A percentile compares a stretch with the other conserved stretches of the same genome.
These are phyloP conservation scores for Euclidium syriacum DNA, from an alignment of 345 rosid genomes.

Conservation along the genomic window DNA sequence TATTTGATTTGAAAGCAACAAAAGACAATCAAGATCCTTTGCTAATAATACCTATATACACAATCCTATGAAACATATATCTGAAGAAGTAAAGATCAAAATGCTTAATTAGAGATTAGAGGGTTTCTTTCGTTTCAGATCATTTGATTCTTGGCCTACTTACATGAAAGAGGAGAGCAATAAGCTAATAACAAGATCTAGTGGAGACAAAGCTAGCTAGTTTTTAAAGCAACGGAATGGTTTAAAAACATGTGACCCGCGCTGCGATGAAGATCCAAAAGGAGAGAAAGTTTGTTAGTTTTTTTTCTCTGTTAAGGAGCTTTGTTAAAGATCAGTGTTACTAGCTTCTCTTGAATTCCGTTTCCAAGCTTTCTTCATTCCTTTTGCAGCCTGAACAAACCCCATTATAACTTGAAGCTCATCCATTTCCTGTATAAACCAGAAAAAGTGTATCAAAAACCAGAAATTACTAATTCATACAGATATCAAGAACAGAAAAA, in stretches of 20 bases:
- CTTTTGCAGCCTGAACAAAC: slow-evolving; percentile 87
- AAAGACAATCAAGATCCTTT: neutral
- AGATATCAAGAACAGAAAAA: neutral
- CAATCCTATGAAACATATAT: neutral
- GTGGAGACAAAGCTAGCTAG: no score
- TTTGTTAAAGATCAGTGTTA: slow-evolving; percentile 18
- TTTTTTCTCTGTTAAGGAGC: slow-evolving; percentile 25
- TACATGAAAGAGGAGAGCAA: slow-evolving; percentile 8
- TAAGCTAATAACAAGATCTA: slow-evolving; percentile 5
- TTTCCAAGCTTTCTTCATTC: slow-evolving; percentile 63
- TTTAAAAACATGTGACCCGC: slow-evolving; percentile 9
- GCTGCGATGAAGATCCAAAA: neutral
- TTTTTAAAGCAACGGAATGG: neutral
- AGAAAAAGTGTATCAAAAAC: neutral
- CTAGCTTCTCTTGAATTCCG: slow-evolving; percentile 22
- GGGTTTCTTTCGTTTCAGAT: neutral
- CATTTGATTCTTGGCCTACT: slow-evolving; percentile 14
- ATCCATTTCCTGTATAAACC: slow-evolving; percentile 71
- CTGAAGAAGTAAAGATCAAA: neutral
- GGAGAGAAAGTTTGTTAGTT: slow-evolving; percentile 6
- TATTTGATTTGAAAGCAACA: neutral
- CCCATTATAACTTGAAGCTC: slow-evolving; percentile 96
- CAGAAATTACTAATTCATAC: neutral
- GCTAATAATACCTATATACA: neutral
- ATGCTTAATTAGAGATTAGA: slow-evolving; percentile 4